These are phyloP conservation scores for Urostyla sp. DNA, from an alignment of 73 alveolate genomes.

Conservation along the genomic window DNA sequence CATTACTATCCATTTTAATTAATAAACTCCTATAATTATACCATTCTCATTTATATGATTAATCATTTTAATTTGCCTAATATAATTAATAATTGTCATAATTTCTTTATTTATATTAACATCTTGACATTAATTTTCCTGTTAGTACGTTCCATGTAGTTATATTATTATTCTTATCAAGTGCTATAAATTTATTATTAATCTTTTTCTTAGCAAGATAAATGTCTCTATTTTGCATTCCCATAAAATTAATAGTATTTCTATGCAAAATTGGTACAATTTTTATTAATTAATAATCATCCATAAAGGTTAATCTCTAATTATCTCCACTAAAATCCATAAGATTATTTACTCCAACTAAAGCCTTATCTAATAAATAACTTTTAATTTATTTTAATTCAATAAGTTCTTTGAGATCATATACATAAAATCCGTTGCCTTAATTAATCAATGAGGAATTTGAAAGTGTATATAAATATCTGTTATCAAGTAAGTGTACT, in stretches of 20 bases:
- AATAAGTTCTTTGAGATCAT: neutral
- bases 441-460: neutral
- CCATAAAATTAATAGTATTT: conserved; percentile 20
- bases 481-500: conserved; percentile 11
- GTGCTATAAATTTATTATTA: conserved; percentile 33
- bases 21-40: no score
- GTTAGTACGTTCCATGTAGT: conserved; percentile 46
- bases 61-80: neutral
- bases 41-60: conserved; percentile 8
- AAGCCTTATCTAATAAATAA: conserved; percentile 6
- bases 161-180: conserved; percentile 15
- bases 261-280: conserved; percentile 48
- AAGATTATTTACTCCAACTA: conserved; percentile 11
- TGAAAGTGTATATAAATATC: conserved; percentile 10
- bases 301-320: conserved; percentile 38
- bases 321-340: conserved; percentile 12
- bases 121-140: conserved; percentile 19
- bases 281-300: conserved; percentile 11
- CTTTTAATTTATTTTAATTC: conserved; percentile 24
- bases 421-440: conserved; percentile 16
- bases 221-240: conserved; percentile 24
- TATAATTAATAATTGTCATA: neutral
- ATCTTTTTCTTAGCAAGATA: neutral
- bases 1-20: no score
- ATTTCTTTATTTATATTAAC: neutral